Conservation (phyloP, 2,329 filamentous ascomycete genomes). For the Penicillium sp. region DNA sequence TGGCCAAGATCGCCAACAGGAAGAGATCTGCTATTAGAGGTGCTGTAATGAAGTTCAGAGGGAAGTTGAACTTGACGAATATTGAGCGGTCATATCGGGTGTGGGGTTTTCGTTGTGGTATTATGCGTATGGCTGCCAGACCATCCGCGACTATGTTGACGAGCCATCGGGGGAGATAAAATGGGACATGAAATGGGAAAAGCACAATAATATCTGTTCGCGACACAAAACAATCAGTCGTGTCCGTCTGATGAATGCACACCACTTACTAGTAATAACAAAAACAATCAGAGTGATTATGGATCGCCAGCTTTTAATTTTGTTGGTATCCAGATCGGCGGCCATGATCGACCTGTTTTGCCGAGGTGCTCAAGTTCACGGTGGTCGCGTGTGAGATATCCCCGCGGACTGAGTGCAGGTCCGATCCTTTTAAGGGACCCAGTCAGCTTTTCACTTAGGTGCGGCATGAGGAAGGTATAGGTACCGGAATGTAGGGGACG, state of each 20-base stretch:
- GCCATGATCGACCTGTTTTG: slow-evolving; percentile 21
- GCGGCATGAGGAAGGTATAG: not conserved
- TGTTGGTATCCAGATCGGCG: slow-evolving; percentile 49
- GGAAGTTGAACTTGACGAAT: slow-evolving; percentile 58
- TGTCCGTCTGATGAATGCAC: not conserved
- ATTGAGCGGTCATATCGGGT: slow-evolving; percentile 26
- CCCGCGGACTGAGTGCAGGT: not conserved
- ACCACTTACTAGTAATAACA: slow-evolving; percentile 65
- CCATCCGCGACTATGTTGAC: slow-evolving; percentile 47
- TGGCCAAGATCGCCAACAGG: slow-evolving; percentile 67
- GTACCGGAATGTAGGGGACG: slow-evolving; percentile 7
- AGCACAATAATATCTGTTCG: slow-evolving; percentile 64
- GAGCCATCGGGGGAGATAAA: slow-evolving; percentile 58
- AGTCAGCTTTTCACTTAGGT: slow-evolving; percentile 8
- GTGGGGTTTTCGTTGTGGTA: slow-evolving; percentile 43
- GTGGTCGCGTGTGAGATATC: not conserved
- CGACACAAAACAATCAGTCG: not conserved
- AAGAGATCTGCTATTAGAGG: slow-evolving; percentile 71
- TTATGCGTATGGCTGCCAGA: slow-evolving; percentile 54
- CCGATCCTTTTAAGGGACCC: not conserved
- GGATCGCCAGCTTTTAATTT: slow-evolving; percentile 66
- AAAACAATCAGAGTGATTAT: slow-evolving; percentile 71
- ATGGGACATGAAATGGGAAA: slow-evolving; percentile 66
- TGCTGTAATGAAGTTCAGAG: slow-evolving; percentile 70
- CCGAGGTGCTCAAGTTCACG: not conserved